These are phyloP conservation scores for Lactarius indigo DNA, from an alignment of 768 basidiomycete species.

Conservation along the genomic window DNA sequence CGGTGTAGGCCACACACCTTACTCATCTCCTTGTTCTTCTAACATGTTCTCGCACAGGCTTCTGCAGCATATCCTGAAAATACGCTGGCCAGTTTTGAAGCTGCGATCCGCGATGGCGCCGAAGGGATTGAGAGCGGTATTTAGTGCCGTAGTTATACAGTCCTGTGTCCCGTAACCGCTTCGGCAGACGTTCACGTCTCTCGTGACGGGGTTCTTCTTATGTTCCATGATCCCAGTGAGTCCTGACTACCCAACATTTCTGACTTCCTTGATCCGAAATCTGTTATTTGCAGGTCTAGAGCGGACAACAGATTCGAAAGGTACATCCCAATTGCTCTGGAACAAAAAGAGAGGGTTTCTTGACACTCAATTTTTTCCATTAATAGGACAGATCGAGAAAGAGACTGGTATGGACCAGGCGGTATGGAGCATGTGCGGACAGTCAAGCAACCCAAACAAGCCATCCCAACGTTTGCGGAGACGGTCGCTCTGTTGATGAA, in stretches of 20 bases:
- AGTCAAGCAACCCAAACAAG: slow-evolving; percentile 73
- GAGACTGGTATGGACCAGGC: slow-evolving; percentile 43
- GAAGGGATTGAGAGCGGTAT: slow-evolving; percentile 98
- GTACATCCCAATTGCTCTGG: slow-evolving; percentile 37
- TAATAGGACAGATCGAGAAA: slow-evolving; percentile 53
- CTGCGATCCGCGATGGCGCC: slow-evolving; percentile 91
- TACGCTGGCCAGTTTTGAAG: slow-evolving; percentile 91
- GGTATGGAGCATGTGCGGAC: slow-evolving; percentile 80
- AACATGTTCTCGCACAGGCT: slow-evolving; percentile 47
- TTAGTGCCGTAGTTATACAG: slow-evolving; percentile 31
- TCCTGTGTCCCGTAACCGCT: slow-evolving; percentile 43
- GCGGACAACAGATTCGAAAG: slow-evolving; percentile 78
- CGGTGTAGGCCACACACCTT: slow-evolving; percentile 43
- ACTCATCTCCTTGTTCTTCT: slow-evolving; percentile 9
- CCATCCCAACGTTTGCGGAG: slow-evolving; percentile 88
- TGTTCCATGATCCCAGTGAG: slow-evolving; percentile 93
- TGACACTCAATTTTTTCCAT: slow-evolving; percentile 26
- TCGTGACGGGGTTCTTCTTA: slow-evolving; percentile 77
- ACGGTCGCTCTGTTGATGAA: slow-evolving; percentile 78
- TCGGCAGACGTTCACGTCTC: slow-evolving; percentile 93
- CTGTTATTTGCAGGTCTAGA: slow-evolving; percentile 46
- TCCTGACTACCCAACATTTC: background rate
- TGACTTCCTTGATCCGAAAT: slow-evolving; percentile 5
- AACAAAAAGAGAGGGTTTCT: background rate
- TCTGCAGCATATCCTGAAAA: slow-evolving; percentile 89